Base-by-base conservation (phyloP, 2,329 filamentous ascomycete genomes). In the Monosporascus sp. region DNA sequence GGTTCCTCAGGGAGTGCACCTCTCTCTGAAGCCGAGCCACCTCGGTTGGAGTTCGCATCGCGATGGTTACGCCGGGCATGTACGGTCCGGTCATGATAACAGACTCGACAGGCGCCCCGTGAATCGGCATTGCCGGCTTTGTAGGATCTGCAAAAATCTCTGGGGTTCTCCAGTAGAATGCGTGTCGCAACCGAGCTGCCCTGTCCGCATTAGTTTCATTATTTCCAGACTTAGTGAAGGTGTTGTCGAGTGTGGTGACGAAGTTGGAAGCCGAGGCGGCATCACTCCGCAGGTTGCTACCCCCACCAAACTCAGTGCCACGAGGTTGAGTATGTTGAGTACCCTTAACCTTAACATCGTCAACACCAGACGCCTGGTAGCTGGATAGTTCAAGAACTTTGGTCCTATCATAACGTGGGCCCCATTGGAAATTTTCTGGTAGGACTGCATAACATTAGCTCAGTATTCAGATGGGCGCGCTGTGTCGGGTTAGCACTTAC, bases 11-110 rank as follows among this genome's bases (percentile, higher is more conserved):
- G 39, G 60, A 57, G 47, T 69, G 67, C 15, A 71, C 62, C 49
- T 70, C 62, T 1, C 59, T 60, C 49, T 76, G 71, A 1, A 77
- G 62, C 5, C 64, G 59, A 2, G 62, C 66, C 49, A 72, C 65
- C 55, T 78, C 74, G 0, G 67, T 71, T 0, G 70, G 68, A 0
- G 75, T 78, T 51, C 76, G 59, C 17, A 76, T 62, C 1, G 64
- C 69, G 24, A 69, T 66, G 17, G 67, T 68, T 17, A 74, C 59
- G 46, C 68, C 66, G 1, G 75, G 74, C 25, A 73, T 58, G 31
- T 62, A 64, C 18, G 60, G 57, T 1, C 66, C 62, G 0, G 65
- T 71, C 11, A 63, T 63, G 46, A 77, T 62, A 18, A 77, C 57
- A 2, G 59, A 57, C 54, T 78, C 74, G 1, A 66, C 38, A 35